These are phyloP conservation scores for Rhododendron molle DNA, from an alignment of 148 eudicot species.

Conservation along the genomic window DNA sequence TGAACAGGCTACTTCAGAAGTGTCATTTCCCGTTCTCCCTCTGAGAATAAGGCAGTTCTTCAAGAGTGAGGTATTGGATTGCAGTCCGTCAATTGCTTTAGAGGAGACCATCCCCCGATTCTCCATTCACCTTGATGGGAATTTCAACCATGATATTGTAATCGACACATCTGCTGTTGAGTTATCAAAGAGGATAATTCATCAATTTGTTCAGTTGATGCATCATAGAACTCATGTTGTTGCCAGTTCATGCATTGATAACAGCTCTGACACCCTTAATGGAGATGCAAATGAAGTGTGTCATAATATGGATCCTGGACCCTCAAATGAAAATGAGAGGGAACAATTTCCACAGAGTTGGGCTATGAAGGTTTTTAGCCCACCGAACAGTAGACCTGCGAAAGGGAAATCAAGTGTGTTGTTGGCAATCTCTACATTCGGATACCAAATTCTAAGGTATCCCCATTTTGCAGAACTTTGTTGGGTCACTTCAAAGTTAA, in stretches of 20 bases:
- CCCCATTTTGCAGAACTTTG: constrained; percentile 97
- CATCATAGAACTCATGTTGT: constrained; percentile 41
- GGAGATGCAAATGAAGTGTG: constrained; percentile 17
- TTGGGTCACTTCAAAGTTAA: constrained; percentile 95
- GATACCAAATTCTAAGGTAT: constrained; percentile 77
- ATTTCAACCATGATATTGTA: constrained; percentile 44
- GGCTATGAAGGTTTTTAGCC: constrained; percentile 22
- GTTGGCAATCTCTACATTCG: constrained; percentile 58
- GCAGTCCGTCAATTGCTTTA: constrained; percentile 29
- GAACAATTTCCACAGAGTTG: constrained; percentile 25
- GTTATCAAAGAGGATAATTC: constrained; percentile 55
- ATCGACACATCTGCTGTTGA: constrained; percentile 52
- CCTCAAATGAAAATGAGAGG: constrained; percentile 27
- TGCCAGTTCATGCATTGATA: constrained; percentile 15
- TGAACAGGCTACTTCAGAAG: constrained; percentile 82
- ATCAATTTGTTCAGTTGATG: constrained; percentile 66
- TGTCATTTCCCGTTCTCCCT: constrained; percentile 62
- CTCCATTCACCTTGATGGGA: constrained; percentile 52
- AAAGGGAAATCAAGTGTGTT: constrained; percentile 65
- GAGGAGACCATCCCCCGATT: constrained; percentile 49
- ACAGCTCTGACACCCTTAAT: constrained; percentile 20
- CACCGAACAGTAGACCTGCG: constrained; percentile 23
- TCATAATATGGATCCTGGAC: constrained; percentile 20
- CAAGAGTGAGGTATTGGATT: constrained; percentile 28
- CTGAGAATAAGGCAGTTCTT: constrained; percentile 55